A percentile compares a stretch with the other conserved stretches of the same genome.
Conservation (phyloP, 345 rosid species). For the Eucalyptus cloeziana region DNA sequence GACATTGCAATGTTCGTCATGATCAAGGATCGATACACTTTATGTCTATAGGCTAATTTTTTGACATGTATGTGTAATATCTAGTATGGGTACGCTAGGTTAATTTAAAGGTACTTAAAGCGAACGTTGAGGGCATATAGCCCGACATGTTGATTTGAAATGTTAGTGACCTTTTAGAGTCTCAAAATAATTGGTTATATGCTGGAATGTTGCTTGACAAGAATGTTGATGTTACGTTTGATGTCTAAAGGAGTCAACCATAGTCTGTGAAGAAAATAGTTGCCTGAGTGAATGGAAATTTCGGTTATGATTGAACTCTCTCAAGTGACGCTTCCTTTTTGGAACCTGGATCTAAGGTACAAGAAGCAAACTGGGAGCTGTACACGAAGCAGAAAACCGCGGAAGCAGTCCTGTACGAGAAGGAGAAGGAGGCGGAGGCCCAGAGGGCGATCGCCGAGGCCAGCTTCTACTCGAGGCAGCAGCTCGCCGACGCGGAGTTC, state of each 20-base stretch:
- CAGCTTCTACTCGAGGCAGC: conserved; percentile 31
- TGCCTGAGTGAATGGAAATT: neutral
- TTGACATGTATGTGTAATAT: neutral
- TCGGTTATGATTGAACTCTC: neutral
- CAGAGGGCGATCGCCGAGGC: conserved; percentile 67
- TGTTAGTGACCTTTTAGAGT: neutral
- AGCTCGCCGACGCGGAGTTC: conserved; percentile 37
- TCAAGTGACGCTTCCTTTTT: neutral
- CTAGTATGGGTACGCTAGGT: neutral
- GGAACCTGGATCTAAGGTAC: neutral
- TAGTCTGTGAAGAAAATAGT: neutral
- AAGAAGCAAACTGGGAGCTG: conserved; percentile 6
- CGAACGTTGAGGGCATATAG: neutral
- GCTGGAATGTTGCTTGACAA: neutral
- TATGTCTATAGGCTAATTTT: neutral
- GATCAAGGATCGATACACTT: neutral
- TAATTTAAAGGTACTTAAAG: neutral
- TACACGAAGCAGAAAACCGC: conserved; percentile 42
- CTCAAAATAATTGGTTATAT: neutral
- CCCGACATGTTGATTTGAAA: neutral
- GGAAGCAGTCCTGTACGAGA: conserved; percentile 50
- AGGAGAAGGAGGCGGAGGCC: conserved; percentile 49
- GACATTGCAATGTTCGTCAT: neutral
- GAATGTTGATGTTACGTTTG: neutral
- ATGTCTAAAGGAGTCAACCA: neutral